Evolutionary conservation across 768 basidiomycete genomes (phyloP), one percentile per base, ranked within the genome.

Genomic region (Russula abietina): DNA sequence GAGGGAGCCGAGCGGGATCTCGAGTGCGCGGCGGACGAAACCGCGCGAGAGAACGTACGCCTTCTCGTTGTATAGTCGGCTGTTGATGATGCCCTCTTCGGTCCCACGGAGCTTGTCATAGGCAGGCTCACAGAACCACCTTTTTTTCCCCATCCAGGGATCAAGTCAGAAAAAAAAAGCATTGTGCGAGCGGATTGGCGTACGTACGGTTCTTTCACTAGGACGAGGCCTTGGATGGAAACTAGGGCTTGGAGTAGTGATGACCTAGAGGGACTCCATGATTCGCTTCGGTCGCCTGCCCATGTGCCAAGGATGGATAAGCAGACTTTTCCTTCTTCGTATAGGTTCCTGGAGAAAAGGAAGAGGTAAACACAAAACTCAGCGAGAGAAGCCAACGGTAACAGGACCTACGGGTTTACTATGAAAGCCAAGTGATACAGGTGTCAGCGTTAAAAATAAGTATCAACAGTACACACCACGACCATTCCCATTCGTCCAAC

Each of bases 311-410:
- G 75, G 54, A 96, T 91, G 17, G 93, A 95, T 46, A 96, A 73
- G 69, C 93, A 96, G 33, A 96, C 93, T 73, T 96, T 96, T 49
- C 94, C 94, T 67, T 97, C 94, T 70, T 95, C 93, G 65, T 98
- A 98, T 46, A 97, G 73, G 75, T 96, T 96, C 46, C 89, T 91
- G 64, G 26, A 32, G 7, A 2, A 16, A 48, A 8, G 33, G 22
- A 10, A 26, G 38, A 12, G 16, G 8, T 57, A 33, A 59, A 39
- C 46, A 48, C 19, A 32, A 22, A 30, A 30, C 39, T 32, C 11
- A 4, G 14, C n/a, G 4, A 32, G 26, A 17, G 8, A 54, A 55
- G 32, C 28, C 50, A 30, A 9, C n/a, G 32, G 22, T 38, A 30
- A 9, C n/a, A 28, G 24, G 22, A 78, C 87, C 77, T 70, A 91